These are phyloP conservation scores for Plasmodium berghei DNA, from an alignment of 169 alveolate species.

Conservation along the genomic window DNA sequence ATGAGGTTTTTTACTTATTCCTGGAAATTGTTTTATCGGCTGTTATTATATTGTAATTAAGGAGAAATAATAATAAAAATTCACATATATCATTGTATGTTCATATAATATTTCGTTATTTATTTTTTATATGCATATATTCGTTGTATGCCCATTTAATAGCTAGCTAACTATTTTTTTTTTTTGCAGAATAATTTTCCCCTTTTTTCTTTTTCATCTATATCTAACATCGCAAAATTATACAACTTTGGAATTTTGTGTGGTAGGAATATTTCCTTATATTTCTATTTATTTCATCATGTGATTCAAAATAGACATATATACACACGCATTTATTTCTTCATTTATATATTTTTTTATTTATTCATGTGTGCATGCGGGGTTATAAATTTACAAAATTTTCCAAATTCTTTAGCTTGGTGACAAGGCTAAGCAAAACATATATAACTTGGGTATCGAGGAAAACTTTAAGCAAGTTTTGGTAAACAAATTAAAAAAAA, in stretches of 20 bases:
- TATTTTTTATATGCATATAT: neutral
- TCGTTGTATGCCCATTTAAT: neutral
- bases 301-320: neutral
- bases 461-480: conserved; percentile 60
- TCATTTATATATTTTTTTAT: neutral
- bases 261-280: neutral
- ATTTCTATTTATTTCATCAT: no score
- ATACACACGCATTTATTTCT: neutral
- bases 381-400: neutral
- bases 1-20: conserved; percentile 53
- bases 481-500: conserved; percentile 8
- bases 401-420: conserved; percentile 19
- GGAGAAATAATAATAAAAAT: neutral
- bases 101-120: neutral
- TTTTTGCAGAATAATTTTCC: conserved; percentile 35
- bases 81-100: neutral
- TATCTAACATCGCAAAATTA: conserved; percentile 45
- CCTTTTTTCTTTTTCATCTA: conserved; percentile 48
- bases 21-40: conserved; percentile 44
- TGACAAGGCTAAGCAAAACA: conserved; percentile 22
- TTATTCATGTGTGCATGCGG: neutral
- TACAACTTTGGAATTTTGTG: conserved; percentile 59
- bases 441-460: conserved; percentile 68
- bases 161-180: conserved; percentile 8
- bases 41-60: conserved; percentile 30